Evolutionary conservation across 176 grass and related monocot genomes (phyloP).

Genomic region (Carex myosuroides): DNA sequence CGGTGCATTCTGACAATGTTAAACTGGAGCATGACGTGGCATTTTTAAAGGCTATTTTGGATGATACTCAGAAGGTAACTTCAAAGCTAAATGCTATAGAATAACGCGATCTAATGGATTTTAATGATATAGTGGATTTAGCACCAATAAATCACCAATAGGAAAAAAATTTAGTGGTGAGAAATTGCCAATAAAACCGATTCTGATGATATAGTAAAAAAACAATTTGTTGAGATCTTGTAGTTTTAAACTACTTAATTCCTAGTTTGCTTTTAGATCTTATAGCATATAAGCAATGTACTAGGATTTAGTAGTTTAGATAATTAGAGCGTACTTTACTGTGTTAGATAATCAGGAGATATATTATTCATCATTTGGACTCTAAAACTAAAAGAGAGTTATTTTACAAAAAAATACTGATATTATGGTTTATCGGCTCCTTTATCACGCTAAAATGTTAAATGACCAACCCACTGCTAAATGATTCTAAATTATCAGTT

Average conservation of each 20-base stretch:
- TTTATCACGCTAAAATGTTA: neutral
- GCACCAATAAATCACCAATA: neutral
- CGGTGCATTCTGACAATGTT: conserved; percentile 81
- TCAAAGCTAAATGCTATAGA: neutral
- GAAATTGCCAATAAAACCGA: neutral
- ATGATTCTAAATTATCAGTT: neutral
- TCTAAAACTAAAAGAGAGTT: neutral
- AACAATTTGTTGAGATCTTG: neutral
- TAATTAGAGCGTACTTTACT: too few relatives aligned
- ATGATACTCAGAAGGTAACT: conserved; percentile 83
- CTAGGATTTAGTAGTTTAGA: neutral
- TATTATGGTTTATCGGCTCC: neutral
- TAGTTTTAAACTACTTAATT: neutral
- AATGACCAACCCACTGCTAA: neutral
- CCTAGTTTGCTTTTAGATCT: neutral
- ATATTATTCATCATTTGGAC: neutral
- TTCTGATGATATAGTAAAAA: neutral
- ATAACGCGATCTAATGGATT: neutral
- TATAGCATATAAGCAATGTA: neutral
- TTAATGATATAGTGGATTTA: neutral
- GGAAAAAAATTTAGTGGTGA: neutral
- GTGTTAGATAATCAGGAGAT: too few relatives aligned
- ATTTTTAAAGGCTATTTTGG: conserved; percentile 79
- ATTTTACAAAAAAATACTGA: neutral
- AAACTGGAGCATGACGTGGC: conserved; percentile 86